Conservation (phyloP, 179 eudicot species). For the Beta corolliflora region DNA sequence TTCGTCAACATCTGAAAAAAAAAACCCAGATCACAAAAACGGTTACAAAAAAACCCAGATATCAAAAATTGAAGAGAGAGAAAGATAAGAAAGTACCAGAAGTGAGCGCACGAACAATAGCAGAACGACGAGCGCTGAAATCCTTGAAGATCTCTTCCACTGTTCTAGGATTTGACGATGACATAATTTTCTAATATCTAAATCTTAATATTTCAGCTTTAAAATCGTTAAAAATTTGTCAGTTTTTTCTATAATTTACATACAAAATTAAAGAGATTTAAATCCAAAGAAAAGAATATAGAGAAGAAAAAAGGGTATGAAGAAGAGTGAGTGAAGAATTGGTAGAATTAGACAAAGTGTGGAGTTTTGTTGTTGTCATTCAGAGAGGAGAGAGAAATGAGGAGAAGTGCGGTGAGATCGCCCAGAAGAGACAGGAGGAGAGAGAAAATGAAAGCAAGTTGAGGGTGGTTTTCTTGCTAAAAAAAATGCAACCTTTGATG, state of each 20-base stretch:
- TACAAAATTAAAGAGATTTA: not conserved
- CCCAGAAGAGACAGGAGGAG: slow-evolving; percentile 3
- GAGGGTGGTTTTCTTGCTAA: not conserved
- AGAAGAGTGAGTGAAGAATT: not conserved
- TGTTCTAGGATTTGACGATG: slow-evolving; percentile 33
- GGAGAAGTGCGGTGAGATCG: slow-evolving; percentile 26
- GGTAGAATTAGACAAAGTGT: slow-evolving; percentile 9
- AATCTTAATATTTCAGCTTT: too few relatives aligned
- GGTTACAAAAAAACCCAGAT: slow-evolving; percentile 19
- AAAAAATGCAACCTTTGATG: slow-evolving; percentile 12
- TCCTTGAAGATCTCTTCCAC: slow-evolving; percentile 49
- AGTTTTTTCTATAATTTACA: not conserved
- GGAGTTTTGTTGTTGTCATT: slow-evolving; percentile 15
- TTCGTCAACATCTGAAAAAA: slow-evolving; percentile 38
- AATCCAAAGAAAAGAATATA: not conserved
- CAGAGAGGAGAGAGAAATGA: not conserved
- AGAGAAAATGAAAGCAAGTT: not conserved
- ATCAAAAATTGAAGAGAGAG: not conserved
- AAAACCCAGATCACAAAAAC: slow-evolving; percentile 28
- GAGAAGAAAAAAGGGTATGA: not conserved
- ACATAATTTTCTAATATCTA: slow-evolving; percentile 1
- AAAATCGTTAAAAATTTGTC: too few relatives aligned
- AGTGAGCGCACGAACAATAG: slow-evolving; percentile 48
- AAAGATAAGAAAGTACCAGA: slow-evolving; percentile 28
- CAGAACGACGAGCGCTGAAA: slow-evolving; percentile 48